Percentiles rank a stretch among this genome's conserved stretches.
phyloP scores from a whole-genome alignment of 495 filamentous ascomycete species.

The Mytilinidion resinicola region DNA sequence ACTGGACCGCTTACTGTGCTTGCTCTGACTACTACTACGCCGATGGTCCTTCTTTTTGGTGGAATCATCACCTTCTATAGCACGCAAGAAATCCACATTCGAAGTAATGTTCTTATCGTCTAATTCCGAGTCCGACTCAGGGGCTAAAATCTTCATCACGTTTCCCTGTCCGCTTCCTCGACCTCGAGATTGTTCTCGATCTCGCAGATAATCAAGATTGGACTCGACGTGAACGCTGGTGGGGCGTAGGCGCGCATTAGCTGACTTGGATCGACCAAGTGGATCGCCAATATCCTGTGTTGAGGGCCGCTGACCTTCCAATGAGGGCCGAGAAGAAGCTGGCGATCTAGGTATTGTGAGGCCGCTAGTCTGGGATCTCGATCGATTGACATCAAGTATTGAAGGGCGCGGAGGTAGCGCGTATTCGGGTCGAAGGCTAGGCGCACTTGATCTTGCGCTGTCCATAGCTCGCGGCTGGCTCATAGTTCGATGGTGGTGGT shows the following conservation, averaged over 20 bases:
- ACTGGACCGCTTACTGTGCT: conserved; percentile 75
- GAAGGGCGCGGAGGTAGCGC: conserved; percentile 32
- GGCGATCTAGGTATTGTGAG: conserved; percentile 46
- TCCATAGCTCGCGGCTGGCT: conserved; percentile 33
- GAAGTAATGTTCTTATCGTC: conserved; percentile 71
- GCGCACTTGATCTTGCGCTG: conserved; percentile 24
- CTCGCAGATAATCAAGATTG: conserved; percentile 68
- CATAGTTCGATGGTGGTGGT: conserved; percentile 26
- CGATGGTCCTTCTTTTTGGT: conserved; percentile 66
- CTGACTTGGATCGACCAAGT: conserved; percentile 55
- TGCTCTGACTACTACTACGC: conserved; percentile 47
- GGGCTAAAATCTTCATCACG: conserved; percentile 12
- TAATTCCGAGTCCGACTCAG: conserved; percentile 41
- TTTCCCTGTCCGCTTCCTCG: neutral
- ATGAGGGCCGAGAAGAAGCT: conserved; percentile 70
- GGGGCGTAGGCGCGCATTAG: conserved; percentile 58
- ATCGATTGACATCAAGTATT: conserved; percentile 42
- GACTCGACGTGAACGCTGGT: conserved; percentile 72
- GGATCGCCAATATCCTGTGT: conserved; percentile 54
- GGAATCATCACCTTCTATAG: conserved; percentile 66
- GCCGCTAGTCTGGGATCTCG: conserved; percentile 47
- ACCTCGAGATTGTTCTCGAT: conserved; percentile 43
- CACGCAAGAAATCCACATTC: conserved; percentile 80
- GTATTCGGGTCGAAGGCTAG: conserved; percentile 36
- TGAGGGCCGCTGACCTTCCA: conserved; percentile 65